A percentile compares a stretch with the other conserved stretches of the same genome.
Evolutionary conservation across 208 protist species (phyloP).

Genomic region (Zelonia costaricensis): DNA sequence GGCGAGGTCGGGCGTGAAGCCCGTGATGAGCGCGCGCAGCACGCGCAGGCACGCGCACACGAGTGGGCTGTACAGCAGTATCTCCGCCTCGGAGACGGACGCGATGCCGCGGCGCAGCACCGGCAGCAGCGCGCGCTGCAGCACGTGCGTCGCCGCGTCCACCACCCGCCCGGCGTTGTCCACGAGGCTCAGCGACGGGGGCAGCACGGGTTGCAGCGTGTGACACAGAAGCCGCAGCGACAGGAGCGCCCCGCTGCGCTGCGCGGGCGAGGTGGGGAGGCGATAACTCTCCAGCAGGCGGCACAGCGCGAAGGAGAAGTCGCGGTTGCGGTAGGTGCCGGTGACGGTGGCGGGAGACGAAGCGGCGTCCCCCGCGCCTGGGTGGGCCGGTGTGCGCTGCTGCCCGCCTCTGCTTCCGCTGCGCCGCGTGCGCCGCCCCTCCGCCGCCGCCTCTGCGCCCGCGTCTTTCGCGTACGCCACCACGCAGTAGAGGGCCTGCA

Average conservation of each 20-base stretch:
- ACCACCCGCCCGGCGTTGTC: conserved; percentile 32
- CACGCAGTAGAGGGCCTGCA: conserved; percentile 26
- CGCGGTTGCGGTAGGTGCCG: conserved; percentile 24
- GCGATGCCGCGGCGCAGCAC: conserved; percentile 38
- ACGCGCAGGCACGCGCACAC: conserved; percentile 39
- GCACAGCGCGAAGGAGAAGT: conserved; percentile 34
- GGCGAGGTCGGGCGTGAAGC: conserved; percentile 21
- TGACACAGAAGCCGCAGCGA: conserved; percentile 18
- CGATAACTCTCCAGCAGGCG: conserved; percentile 35
- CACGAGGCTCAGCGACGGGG: conserved; percentile 19
- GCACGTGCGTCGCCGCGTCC: conserved; percentile 28
- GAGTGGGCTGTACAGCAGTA: conserved; percentile 24
- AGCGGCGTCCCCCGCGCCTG: neutral
- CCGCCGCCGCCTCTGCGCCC: neutral
- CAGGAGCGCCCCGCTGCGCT: conserved; percentile 16
- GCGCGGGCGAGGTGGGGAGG: neutral
- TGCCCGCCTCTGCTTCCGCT: neutral
- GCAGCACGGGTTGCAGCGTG: conserved; percentile 27
- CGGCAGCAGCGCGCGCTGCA: conserved; percentile 38
- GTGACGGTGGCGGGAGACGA: neutral
- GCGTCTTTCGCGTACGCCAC: conserved; percentile 24
- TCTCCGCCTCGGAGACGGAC: conserved; percentile 44
- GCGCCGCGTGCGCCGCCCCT: neutral
- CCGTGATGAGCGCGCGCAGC: conserved; percentile 16
- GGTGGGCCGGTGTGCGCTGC: neutral